These are phyloP conservation scores for Smittium culicis DNA, from an alignment of 371 early-diverging fungal species.

Conservation along the genomic window DNA sequence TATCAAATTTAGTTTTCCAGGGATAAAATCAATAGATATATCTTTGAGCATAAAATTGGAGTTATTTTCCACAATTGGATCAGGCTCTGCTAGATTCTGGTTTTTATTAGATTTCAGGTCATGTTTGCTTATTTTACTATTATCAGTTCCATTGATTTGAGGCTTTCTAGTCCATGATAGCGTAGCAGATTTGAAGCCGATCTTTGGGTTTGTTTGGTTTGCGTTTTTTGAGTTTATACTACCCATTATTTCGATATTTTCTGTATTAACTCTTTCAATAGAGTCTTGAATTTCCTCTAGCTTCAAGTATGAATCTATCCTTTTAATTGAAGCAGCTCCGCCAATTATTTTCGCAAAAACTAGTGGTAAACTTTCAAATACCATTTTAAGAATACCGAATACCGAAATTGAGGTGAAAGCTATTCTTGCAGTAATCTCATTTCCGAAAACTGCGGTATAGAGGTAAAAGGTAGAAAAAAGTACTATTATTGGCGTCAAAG, in stretches of 20 bases:
- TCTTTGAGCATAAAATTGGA: conserved; percentile 43
- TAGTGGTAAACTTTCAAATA: conserved; percentile 57
- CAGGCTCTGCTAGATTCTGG: neutral
- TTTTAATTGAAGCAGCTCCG: conserved; percentile 52
- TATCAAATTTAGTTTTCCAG: conserved; percentile 52
- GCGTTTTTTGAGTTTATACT: conserved; percentile 26
- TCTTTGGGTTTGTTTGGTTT: neutral
- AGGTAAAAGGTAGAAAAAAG: conserved; percentile 46
- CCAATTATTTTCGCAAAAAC: conserved; percentile 47
- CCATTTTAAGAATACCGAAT: conserved; percentile 45
- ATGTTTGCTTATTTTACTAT: neutral
- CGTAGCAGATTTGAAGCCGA: neutral
- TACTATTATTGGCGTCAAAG: conserved; percentile 37
- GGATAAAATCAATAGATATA: conserved; percentile 49
- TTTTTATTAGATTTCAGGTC: neutral
- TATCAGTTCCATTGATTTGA: neutral
- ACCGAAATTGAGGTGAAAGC: conserved; percentile 49
- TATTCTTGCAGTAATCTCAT: conserved; percentile 44
- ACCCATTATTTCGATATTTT: neutral
- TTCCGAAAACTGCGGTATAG: conserved; percentile 45
- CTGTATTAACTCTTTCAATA: conserved; percentile 12
- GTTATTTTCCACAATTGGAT: neutral
- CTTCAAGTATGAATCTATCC: conserved; percentile 57
- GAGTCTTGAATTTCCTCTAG: conserved; percentile 49
- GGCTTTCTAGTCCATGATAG: no score